Base-by-base conservation (phyloP, 2,329 filamentous ascomycete genomes). In the Calycina herbarum region DNA sequence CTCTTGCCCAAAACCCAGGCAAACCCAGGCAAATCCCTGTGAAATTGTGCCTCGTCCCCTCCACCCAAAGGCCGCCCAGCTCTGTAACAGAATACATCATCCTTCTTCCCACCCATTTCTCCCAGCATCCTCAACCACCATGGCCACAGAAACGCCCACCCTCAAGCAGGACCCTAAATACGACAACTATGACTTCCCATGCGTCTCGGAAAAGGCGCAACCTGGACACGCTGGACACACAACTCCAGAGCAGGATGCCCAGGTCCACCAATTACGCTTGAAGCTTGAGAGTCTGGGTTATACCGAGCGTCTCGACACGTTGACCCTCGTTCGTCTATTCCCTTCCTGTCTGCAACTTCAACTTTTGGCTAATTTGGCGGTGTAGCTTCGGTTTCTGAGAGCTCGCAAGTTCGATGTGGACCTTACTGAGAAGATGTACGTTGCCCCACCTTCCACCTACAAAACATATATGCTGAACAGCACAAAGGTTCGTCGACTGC, bases 381-480 rank as follows among this genome's bases (percentile, higher is more conserved):
- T 56, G 35, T 56, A 93, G 89, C 83, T 97, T 77, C 90, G 94
- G 77, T 97, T 97, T 82, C 83, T 99, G 75, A 88, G 95, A 77
- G 95, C 95, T 64, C 88, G 95, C 77, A 98, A 98, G 84, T 99
- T 97, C 79, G 91, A 97, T 79, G 91, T 97, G 68, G 84, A 90
- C 73, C 81, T 87, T 35, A 79, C 93, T 71, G 95, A 97, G 86
- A 81, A 89, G 76, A 99, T 99, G 95, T 97, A 82, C 78, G 90
- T 72, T 54, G 57, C 29, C 54, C 11, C 40, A 20, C 29, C 35
- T 8, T 17, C 29, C 51, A 38, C 57, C 27, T 58, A 40, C 64
- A 15, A 40, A 42, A 31, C 61, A 62, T 66, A 62, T 31, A 59
- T 61, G 63, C 66, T 75, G 51, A 75, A 42, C 57, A 29, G 5